A percentile compares a stretch with the other conserved stretches of the same genome.
Conservation (phyloP, 345 rosid genomes). For the Murraya paniculata region DNA sequence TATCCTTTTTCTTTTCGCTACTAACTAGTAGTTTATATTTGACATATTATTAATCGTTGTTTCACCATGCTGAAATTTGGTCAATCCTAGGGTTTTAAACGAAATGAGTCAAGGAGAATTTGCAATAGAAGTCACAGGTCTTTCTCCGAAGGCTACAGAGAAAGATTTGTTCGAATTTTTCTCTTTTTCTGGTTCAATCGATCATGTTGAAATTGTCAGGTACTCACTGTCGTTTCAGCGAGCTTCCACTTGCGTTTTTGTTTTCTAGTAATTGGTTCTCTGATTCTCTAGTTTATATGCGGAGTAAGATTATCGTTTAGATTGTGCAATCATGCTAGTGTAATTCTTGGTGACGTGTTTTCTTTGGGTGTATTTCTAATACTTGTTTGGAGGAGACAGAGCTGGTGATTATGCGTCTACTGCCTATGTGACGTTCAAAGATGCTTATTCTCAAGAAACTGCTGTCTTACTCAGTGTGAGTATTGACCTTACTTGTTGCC, state of each 20-base stretch:
- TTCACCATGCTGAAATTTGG: neutral
- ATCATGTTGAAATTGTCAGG: constrained; percentile 63
- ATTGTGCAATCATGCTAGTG: neutral
- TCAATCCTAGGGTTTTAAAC: neutral
- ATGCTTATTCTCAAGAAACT: constrained; percentile 79
- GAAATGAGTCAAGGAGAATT: constrained; percentile 53
- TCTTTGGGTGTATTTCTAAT: neutral
- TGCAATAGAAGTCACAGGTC: constrained; percentile 63
- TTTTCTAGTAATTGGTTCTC: neutral
- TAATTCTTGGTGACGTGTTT: neutral
- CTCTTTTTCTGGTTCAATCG: constrained; percentile 64
- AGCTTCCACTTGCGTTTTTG: neutral
- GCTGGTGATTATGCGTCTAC: constrained; percentile 50
- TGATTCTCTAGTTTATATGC: neutral
- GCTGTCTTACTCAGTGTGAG: constrained; percentile 80
- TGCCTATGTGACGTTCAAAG: constrained; percentile 73
- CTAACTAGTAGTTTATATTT: neutral
- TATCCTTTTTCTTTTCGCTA: too few species aligned
- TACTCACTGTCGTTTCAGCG: neutral
- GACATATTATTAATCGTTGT: neutral
- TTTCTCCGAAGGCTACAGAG: constrained; percentile 67
- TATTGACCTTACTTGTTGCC: neutral
- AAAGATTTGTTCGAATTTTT: constrained; percentile 65
- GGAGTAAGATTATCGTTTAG: neutral
- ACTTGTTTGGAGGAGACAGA: constrained; percentile 26